Evolutionary conservation across 495 filamentous ascomycete species (phyloP), one percentile per base, ranked within the genome.

Genomic region (Aspergillus mulundensis): DNA sequence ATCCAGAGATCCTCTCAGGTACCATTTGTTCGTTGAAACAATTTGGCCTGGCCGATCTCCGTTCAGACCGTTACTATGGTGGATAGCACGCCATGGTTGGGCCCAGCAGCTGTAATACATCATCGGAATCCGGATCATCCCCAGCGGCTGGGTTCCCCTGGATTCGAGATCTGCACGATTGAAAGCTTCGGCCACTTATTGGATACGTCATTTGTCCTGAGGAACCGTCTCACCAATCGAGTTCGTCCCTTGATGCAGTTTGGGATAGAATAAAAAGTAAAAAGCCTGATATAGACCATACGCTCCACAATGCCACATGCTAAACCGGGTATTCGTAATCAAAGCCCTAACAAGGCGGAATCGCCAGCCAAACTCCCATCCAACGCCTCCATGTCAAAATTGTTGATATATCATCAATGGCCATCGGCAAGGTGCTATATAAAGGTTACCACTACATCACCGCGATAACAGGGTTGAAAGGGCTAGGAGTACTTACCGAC

Each of bases 401-500:
- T 12, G 6, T 20, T 5, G 30, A 46, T 30, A 15, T 47, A 23
- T 2, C 23, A 32, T 46, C 42, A 80, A 50, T 77, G 73, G 7
- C 69, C 69, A 57, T 80, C 77, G 15, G 76, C 75, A 53, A 80
- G 63, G 61, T 80, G 76, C 77, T 80, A 58, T 15, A 48, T n/a
- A 48, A 50, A 28, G 18, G 42, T 49, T 19, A 61, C 59, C 45
- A 63, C 55, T 50, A 48, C 46, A 38, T 18, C 46, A 6, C 42
- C 12, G 39, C 28, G 14, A 10, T 45, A 21, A 7, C 6, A 11
- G 7, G 8, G 7, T 19, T 24, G 23, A 57, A 43, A 42, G 38
- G 46, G 25, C 38, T 45, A 8, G 30, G 19, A 47, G 7, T 43
- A 84, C 82, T 70, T 65, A 86, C 83, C 79, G 88, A 92, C 94